These are phyloP conservation scores for Neurospora sublineolata DNA, from an alignment of 495 filamentous ascomycete species.

Conservation along the genomic window DNA sequence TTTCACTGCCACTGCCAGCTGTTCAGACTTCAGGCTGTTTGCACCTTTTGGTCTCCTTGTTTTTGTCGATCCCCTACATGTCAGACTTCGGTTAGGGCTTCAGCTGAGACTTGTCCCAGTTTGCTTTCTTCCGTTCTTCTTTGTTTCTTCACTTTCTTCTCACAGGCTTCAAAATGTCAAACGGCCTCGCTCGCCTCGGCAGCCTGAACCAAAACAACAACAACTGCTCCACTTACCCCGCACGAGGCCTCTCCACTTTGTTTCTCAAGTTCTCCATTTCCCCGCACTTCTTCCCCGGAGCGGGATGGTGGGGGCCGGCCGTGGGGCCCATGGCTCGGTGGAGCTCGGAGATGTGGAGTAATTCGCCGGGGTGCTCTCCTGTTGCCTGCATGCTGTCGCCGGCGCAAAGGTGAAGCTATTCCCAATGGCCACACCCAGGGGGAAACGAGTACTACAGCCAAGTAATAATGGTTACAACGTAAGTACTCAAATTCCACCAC, in stretches of 20 bases:
- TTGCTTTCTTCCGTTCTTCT: too few relatives aligned
- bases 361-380: not conserved
- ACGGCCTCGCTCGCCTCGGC: not conserved
- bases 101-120: too few relatives aligned
- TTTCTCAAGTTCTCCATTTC: not conserved
- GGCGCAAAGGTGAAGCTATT: not conserved
- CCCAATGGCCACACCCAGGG: not conserved
- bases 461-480: not conserved
- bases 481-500: not conserved
- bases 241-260: not conserved
- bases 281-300: not conserved
- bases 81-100: too few relatives aligned
- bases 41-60: not conserved
- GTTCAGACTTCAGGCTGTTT: not conserved
- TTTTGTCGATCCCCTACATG: too few relatives aligned
- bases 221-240: not conserved
- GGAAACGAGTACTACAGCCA: too few relatives aligned
- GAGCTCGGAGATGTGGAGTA: not conserved
- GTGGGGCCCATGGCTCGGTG: not conserved
- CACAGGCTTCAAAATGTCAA: not conserved
- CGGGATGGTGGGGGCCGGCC: not conserved
- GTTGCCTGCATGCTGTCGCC: not conserved
- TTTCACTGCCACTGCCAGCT: not conserved
- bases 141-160: not conserved
- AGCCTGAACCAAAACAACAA: not conserved